Conservation (phyloP, 108 stramenopile genomes). For the Skeletonema costatum region DNA sequence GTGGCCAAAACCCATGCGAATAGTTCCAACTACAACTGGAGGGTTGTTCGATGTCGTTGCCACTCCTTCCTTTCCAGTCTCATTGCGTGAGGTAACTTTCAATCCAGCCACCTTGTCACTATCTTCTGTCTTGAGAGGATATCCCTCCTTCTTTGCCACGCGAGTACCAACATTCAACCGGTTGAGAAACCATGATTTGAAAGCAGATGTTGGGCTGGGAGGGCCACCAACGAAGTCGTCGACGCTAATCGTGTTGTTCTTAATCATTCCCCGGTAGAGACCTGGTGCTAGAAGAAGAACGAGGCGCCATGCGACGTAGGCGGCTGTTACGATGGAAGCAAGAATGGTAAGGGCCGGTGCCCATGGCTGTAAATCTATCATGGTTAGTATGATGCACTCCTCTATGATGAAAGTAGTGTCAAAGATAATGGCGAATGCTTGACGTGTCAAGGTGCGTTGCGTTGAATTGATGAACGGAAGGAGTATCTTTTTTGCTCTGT, state of each 20-base stretch:
- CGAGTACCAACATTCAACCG: conserved; percentile 39
- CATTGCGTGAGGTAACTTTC: conserved; percentile 43
- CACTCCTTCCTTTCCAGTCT: conserved; percentile 8
- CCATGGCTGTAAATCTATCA: conserved; percentile 30
- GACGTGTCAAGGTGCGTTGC: too few species aligned
- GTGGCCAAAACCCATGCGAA: conserved; percentile 96
- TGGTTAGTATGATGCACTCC: not conserved
- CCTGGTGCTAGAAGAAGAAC: conserved; percentile 36
- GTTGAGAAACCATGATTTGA: conserved; percentile 44
- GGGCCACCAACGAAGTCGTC: conserved; percentile 48
- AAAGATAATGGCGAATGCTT: too few species aligned
- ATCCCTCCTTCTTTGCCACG: conserved; percentile 45
- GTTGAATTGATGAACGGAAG: too few species aligned
- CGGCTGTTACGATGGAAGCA: conserved; percentile 8
- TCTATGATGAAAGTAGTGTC: too few species aligned
- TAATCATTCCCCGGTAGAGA: conserved; percentile 35
- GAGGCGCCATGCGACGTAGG: conserved; percentile 40
- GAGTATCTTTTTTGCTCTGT: too few species aligned
- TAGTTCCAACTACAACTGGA: conserved; percentile 87
- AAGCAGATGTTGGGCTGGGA: conserved; percentile 34
- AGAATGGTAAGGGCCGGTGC: conserved; percentile 31
- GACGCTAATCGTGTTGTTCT: conserved; percentile 45
- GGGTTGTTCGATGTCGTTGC: conserved; percentile 34
- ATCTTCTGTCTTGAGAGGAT: conserved; percentile 23
- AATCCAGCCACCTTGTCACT: conserved; percentile 46